A percentile compares a stretch with the other conserved stretches of the same genome.
These are phyloP conservation scores for Neurospora tetraspora DNA, from an alignment of 495 filamentous ascomycete species.

Conservation along the genomic window DNA sequence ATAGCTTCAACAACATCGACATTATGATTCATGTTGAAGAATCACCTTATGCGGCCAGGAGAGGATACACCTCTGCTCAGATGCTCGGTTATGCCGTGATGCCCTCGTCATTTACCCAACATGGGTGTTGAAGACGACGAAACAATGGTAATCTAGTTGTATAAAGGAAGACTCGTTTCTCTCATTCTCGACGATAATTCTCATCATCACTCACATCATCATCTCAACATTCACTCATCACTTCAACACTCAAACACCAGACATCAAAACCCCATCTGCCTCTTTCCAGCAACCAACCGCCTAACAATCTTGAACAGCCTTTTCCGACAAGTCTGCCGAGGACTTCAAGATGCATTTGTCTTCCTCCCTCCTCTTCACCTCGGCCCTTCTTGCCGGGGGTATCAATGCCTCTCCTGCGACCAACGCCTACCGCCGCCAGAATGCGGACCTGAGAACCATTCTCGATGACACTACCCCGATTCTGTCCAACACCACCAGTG, in stretches of 20 bases:
- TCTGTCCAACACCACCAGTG: neutral
- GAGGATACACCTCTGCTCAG: neutral
- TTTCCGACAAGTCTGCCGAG: neutral
- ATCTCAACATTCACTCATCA: neutral
- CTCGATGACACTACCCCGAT: neutral
- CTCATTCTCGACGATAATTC: neutral
- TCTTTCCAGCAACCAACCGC: neutral
- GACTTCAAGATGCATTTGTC: neutral
- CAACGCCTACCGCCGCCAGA: neutral
- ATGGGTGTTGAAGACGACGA: neutral
- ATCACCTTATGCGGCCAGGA: neutral
- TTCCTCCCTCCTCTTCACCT: neutral
- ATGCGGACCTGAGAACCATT: neutral
- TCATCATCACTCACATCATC: neutral
- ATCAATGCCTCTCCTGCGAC: neutral
- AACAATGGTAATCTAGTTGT: neutral
- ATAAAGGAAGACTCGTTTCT: neutral
- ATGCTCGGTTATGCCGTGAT: neutral
- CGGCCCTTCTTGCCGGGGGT: neutral
- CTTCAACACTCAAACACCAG: neutral
- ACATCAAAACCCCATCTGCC: neutral
- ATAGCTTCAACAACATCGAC: neutral
- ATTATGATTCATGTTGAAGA: neutral
- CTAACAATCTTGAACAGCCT: neutral
- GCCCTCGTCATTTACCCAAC: neutral